Evolutionary conservation across 768 basidiomycete species (phyloP), one percentile per base, ranked within the genome.

Genomic region (Rhizopogon roseolus): DNA sequence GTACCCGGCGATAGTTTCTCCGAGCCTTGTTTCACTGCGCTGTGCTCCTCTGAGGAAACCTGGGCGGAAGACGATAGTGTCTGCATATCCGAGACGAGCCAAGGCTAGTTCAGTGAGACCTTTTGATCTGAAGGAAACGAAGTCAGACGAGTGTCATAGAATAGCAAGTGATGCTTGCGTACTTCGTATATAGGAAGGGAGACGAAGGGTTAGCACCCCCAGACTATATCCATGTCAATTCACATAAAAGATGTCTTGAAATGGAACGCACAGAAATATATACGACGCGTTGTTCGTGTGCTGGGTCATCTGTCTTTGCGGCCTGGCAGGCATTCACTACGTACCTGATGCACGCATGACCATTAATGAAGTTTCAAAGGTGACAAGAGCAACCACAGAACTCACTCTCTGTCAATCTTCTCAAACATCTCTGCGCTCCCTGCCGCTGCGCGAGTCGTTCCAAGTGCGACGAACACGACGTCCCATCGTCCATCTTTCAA

Each of bases 391-490:
- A 34, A 41, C 40, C n/a, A 32, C 17, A 38, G 17, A 36, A 72
- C 81, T 55, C 58, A 90, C 83, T 88, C 84, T 66, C 85, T 73
- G 60, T 91, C 90, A 53, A 92, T 89, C 72, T 81, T 87, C 63
- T 85, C 84, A 57, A 90, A 92, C 8, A 77, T 77, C 36, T 76
- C 80, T 1, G 78, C 79, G 57, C 84, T 79, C 3, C 88, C 88
- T 0, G 88, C 89, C 14, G 32, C 54, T 14, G 76, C 79, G 25
- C 70, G 74, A 11, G 82, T 84, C 17, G 89, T 91, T 7, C 89
- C 90, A 8, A 92, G 67, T 73, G 87, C 76, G 56, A 93, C 81
- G 62, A 84, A 86, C 0, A 93, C 84, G 19, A 86, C 82, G 66
- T 90, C 88, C 83, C 86, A 90, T 41, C 78, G 80, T 8, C 75